Evolutionary conservation across 805 yeast genomes (phyloP), one percentile per base, ranked within the genome.

Genomic region (Wickerhamiella parazyma): DNA sequence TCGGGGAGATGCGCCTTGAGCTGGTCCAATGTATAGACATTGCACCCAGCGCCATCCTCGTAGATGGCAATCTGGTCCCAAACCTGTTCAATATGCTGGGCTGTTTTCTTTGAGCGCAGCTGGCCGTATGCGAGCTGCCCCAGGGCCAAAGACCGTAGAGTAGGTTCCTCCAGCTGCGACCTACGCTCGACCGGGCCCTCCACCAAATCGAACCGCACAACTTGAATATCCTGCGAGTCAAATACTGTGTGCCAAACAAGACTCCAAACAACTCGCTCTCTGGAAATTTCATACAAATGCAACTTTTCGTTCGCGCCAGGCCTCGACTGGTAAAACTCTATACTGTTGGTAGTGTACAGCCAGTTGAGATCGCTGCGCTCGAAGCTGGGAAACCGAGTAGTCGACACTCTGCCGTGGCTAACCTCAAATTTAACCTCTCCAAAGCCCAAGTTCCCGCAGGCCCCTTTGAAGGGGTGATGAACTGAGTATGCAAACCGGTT

Each of bases 341-440:
- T 31, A 14, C n/a, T 9, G 16, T 11, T 31, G 7, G 20, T 20
- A 2, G 41, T 42, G 18, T 42, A 42, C 20, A 42, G 34, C 45
- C 45, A 42, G 38, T 33, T 36, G 26, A 42, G 34, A 18, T 42
- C 45, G 12, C 36, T 24, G 28, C 45, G 41, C 17, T 42, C 45
- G 25, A 35, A 42, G 28, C 45, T 42, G 17, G 45, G 45, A 19
- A 42, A 42, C 12, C 45, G 37, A 3, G 45, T 42, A 3, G 45
- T 42, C 2, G 45, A 42, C 2, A 42, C 45, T 3, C 45, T 14
- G 28, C 45, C 45, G 18, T 42, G 45, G 18, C 41, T 36, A 4
- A 33, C 38, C 22, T 42, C 35, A 17, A 37, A 42, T 25, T 33
- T 26, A n/a, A 42, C 45, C 33, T 42, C 45, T 9, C 38, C 38